Conservation (phyloP, 2,329 filamentous ascomycete species). For the Orbilia brochopaga region DNA sequence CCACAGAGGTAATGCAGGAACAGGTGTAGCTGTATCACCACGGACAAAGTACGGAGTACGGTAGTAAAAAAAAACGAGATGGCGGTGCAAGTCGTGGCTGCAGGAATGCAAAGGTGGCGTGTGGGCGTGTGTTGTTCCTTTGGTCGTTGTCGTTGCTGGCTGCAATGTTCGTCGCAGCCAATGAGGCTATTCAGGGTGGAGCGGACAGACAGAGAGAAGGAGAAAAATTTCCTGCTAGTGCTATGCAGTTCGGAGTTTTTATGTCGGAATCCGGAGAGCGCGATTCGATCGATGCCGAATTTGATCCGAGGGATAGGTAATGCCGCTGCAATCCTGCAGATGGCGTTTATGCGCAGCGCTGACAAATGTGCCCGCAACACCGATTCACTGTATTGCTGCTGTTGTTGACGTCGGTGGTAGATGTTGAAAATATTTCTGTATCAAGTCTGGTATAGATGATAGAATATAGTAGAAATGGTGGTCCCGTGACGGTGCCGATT, state of each 20-base stretch:
- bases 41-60: constrained; percentile 22
- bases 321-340: too few species aligned
- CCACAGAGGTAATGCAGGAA: constrained; percentile 43
- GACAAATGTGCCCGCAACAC: too few species aligned
- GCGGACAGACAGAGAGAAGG: background rate
- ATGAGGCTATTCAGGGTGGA: constrained; percentile 18
- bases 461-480: too few species aligned
- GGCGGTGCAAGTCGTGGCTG: constrained; percentile 33
- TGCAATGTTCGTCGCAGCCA: background rate
- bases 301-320: too few species aligned
- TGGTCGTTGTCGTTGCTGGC: background rate
- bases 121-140: background rate
- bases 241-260: too few species aligned
- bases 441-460: too few species aligned
- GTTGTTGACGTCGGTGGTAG: constrained; percentile 12
- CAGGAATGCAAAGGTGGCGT: constrained; percentile 1
- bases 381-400: background rate
- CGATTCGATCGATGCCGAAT: too few species aligned
- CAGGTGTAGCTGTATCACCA: constrained; percentile 11
- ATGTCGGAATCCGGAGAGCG: too few species aligned
- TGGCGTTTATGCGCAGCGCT: too few species aligned
- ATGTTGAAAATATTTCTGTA: too few species aligned
- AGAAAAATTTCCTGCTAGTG: too few species aligned
- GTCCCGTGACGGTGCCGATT: too few species aligned
- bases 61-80: constrained; percentile 17